These are phyloP conservation scores for Aegilops longissima DNA, from an alignment of 176 grass and related monocot genomes.

Conservation along the genomic window DNA sequence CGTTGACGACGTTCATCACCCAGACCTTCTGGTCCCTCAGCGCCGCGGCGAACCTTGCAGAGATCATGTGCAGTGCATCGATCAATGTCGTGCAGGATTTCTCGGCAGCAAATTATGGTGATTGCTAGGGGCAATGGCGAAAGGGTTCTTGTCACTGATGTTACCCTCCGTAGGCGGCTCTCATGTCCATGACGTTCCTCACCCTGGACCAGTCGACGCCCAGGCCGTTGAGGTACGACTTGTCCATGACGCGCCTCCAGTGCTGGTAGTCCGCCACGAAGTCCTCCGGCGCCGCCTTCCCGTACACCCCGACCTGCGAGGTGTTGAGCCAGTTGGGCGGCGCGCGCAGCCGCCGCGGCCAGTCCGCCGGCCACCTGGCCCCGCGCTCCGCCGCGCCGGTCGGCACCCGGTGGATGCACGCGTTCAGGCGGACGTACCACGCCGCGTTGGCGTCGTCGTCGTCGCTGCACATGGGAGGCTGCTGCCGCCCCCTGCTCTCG, in stretches of 20 bases:
- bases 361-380: constrained; percentile 59
- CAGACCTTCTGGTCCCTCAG: constrained; percentile 75
- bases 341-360: constrained; percentile 56
- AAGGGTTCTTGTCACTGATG: background rate
- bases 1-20: constrained; percentile 95
- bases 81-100: background rate
- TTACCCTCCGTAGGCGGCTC: constrained; percentile 92
- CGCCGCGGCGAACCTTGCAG: constrained; percentile 65
- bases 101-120: background rate
- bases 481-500: constrained; percentile 48
- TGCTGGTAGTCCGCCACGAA: constrained; percentile 65
- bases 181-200: constrained; percentile 99
- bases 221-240: constrained; percentile 74
- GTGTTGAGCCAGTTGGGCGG: constrained; percentile 79
- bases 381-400: constrained; percentile 44
- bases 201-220: constrained; percentile 87
- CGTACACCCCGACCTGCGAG: constrained; percentile 60
- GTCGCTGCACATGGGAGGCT: constrained; percentile 85
- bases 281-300: constrained; percentile 71
- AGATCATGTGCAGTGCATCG: background rate
- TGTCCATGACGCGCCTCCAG: constrained; percentile 64
- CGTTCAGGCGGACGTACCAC: constrained; percentile 87
- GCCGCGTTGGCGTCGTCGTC: constrained; percentile 82
- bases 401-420: constrained; percentile 81
- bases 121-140: background rate